Conservation (phyloP, 2,329 filamentous ascomycete species). For the Microdochium nivale region DNA sequence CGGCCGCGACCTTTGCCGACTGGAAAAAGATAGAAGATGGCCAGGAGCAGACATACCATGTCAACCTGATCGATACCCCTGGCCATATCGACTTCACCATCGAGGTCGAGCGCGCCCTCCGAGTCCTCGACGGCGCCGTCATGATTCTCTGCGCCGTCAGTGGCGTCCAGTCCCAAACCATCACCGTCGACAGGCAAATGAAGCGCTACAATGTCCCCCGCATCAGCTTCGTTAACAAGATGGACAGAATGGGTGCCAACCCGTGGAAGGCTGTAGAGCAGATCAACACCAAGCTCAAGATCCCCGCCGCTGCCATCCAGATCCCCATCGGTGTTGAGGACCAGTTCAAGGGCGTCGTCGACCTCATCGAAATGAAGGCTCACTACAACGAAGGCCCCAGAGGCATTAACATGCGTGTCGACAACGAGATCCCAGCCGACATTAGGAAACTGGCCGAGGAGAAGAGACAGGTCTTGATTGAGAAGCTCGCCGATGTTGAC, state of each 20-base stretch:
- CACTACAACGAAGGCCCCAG: constrained; percentile 84
- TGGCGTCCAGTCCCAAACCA: constrained; percentile 95
- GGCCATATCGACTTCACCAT: constrained; percentile 99
- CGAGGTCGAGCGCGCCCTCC: constrained; percentile 89
- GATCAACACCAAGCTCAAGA: constrained; percentile 93
- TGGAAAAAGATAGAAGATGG: constrained; percentile 84
- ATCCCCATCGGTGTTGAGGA: constrained; percentile 91
- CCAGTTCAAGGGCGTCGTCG: constrained; percentile 84
- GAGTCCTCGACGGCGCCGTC: constrained; percentile 91
- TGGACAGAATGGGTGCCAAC: constrained; percentile 98
- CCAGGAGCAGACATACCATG: constrained; percentile 84
- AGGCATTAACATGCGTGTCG: constrained; percentile 68
- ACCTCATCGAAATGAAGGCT: constrained; percentile 84
- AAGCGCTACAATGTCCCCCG: constrained; percentile 93
- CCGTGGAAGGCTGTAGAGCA: constrained; percentile 96
- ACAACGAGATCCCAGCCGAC: constrained; percentile 76
- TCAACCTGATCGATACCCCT: constrained; percentile 97
- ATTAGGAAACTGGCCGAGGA: constrained; percentile 69
- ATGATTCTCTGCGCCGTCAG: constrained; percentile 98
- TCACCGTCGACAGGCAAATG: constrained; percentile 98
- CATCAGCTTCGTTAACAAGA: constrained; percentile 97
- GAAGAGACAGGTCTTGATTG: constrained; percentile 78
- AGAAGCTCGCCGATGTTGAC: constrained; percentile 93
- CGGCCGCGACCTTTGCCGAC: constrained; percentile 94
- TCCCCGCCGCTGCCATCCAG: constrained; percentile 87